Evolutionary conservation across 148 eudicot genomes (phyloP).

Genomic region (Mesembryanthemum crystallinum): DNA sequence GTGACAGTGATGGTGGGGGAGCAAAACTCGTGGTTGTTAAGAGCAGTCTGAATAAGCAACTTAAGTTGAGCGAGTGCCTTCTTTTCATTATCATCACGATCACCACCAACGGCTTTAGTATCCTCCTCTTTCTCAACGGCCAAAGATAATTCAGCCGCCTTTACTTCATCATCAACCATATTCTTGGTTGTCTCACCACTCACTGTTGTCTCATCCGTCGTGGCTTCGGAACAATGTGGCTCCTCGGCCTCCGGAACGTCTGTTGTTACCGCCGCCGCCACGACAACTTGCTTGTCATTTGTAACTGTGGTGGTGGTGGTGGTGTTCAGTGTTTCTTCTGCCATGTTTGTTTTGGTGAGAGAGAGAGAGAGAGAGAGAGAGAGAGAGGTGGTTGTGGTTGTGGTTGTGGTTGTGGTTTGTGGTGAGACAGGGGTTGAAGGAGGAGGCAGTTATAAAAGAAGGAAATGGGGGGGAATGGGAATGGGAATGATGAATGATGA

Average conservation of each 20-base stretch:
- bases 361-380: neutral
- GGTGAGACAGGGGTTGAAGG: neutral
- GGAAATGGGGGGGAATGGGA: neutral
- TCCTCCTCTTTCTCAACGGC: neutral
- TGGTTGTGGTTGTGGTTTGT: too few relatives aligned
- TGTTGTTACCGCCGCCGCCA: too few relatives aligned
- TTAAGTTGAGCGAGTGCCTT: constrained; percentile 41
- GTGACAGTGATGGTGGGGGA: neutral
- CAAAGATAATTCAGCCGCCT: constrained; percentile 8
- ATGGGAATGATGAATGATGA: neutral
- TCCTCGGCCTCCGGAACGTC: constrained; percentile 9
- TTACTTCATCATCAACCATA: neutral
- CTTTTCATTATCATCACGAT: constrained; percentile 27
- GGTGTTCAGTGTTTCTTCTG: constrained; percentile 4
- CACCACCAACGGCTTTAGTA: neutral
- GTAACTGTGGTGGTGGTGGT: neutral
- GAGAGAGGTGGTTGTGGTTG: neutral
- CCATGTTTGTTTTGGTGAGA: constrained; percentile 10
- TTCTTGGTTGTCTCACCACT: neutral
- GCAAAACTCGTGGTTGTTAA: constrained; percentile 16
- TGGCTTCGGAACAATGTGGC: neutral
- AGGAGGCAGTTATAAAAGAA: constrained; percentile 10
- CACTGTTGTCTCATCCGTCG: neutral
- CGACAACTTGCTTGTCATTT: too few relatives aligned
- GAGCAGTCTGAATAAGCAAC: constrained; percentile 31